phyloP scores from a whole-genome alignment of 202 grass and related monocot species.

The Eragrostis tef region DNA sequence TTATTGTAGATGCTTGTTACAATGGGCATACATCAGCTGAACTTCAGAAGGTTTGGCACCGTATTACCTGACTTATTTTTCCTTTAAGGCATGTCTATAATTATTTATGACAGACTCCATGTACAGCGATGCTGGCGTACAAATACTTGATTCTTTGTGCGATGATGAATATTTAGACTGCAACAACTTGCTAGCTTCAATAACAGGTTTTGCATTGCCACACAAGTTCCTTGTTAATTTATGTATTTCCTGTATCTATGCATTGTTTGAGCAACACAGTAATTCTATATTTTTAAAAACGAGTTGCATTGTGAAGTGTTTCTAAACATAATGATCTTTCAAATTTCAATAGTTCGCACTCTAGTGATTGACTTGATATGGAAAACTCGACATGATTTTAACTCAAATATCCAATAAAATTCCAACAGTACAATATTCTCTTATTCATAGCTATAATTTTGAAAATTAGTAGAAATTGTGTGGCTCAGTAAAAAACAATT shows the following conservation, averaged over 20 bases:
- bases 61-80: slow-evolving; percentile 28
- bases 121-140: slow-evolving; percentile 60
- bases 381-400: not conserved
- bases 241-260: not conserved
- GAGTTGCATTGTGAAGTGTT: not conserved
- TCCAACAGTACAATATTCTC: not conserved
- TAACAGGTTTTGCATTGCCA: slow-evolving; percentile 67
- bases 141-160: slow-evolving; percentile 81
- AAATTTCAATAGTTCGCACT: not conserved
- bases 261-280: not conserved
- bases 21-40: slow-evolving; percentile 85
- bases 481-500: not conserved
- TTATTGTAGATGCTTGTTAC: slow-evolving; percentile 73
- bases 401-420: slow-evolving; percentile 9
- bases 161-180: slow-evolving; percentile 78
- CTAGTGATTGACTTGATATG: not conserved
- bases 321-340: not conserved
- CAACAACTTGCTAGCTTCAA: slow-evolving; percentile 73
- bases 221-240: slow-evolving; percentile 27
- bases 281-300: not conserved
- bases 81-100: slow-evolving; percentile 36
- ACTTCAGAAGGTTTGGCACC: slow-evolving; percentile 73
- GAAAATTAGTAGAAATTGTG: not conserved
- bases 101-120: slow-evolving; percentile 33
- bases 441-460: not conserved